phyloP scores from a whole-genome alignment of 2,329 filamentous ascomycete species.

The Neobulgaria alba region DNA sequence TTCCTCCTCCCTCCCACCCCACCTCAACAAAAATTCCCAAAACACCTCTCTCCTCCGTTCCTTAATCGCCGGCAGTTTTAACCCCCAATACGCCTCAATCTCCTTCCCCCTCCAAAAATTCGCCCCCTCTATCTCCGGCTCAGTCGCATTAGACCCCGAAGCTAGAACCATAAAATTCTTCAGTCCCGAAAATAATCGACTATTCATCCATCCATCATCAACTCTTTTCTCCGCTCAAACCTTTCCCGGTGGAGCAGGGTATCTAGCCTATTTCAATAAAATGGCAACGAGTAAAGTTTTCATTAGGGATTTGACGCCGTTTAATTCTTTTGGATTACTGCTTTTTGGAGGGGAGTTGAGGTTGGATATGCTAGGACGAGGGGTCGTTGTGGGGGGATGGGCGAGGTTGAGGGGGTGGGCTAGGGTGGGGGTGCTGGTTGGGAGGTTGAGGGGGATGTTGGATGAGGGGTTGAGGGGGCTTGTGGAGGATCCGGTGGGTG shows the following conservation, averaged over 20 bases:
- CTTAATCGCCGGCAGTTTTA: conserved; percentile 40
- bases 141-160: conserved; percentile 88
- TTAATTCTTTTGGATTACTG: conserved; percentile 81
- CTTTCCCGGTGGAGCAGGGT: conserved; percentile 67
- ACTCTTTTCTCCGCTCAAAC: conserved; percentile 76
- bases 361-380: conserved; percentile 79
- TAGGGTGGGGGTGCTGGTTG: conserved; percentile 82
- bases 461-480: conserved; percentile 76
- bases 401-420: conserved; percentile 83
- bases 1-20: conserved; percentile 21
- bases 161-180: conserved; percentile 90
- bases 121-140: conserved; percentile 74
- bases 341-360: conserved; percentile 80
- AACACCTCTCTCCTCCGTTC: conserved; percentile 31
- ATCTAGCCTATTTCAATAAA: conserved; percentile 84
- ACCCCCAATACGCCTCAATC: conserved; percentile 83
- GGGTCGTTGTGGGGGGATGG: conserved; percentile 89
- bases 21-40: conserved; percentile 40
- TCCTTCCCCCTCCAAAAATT: conserved; percentile 96
- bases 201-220: conserved; percentile 88
- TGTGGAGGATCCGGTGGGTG: conserved; percentile 63
- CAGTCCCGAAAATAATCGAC: conserved; percentile 72
- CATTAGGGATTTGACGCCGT: conserved; percentile 82
- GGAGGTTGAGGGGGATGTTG: conserved; percentile 73
- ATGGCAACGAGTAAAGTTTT: conserved; percentile 91